A percentile compares a stretch with the other conserved stretches of the same genome.
Conservation (phyloP, 345 rosid species). For the Balakata baccata region DNA sequence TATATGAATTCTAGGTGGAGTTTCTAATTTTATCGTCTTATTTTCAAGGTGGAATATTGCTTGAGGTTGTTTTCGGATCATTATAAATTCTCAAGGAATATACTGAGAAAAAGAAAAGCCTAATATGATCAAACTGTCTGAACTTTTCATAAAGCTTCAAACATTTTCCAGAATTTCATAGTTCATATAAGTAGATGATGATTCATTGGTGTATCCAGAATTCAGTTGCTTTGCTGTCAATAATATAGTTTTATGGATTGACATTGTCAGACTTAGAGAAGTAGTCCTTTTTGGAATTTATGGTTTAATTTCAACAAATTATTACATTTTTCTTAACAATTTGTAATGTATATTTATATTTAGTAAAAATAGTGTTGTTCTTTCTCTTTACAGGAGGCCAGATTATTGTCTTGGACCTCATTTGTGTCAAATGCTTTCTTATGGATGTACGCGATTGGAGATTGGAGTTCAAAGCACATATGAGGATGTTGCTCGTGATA, state of each 20-base stretch:
- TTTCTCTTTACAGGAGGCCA: constrained; percentile 62
- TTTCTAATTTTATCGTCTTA: neutral
- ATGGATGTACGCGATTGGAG: constrained; percentile 96
- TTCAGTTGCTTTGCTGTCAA: neutral
- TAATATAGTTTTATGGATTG: neutral
- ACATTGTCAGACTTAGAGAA: neutral
- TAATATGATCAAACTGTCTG: neutral
- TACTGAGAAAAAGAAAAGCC: neutral
- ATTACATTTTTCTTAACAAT: neutral
- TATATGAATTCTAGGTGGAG: constrained; percentile 6
- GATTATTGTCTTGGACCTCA: constrained; percentile 99
- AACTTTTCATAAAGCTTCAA: neutral
- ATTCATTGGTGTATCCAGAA: neutral
- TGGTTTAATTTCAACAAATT: too few species aligned
- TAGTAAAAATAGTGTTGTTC: neutral
- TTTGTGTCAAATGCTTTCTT: constrained; percentile 89
- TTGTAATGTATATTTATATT: neutral
- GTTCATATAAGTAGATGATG: neutral
- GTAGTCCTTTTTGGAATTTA: too few species aligned
- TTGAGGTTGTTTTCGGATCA: constrained; percentile 8
- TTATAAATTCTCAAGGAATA: neutral
- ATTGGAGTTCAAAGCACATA: constrained; percentile 99
- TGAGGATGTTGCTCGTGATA: constrained; percentile 97
- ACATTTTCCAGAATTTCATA: neutral
- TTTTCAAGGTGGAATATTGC: neutral